phyloP scores from a whole-genome alignment of 2,329 filamentous ascomycete genomes.

The Diaporthe sp. region DNA sequence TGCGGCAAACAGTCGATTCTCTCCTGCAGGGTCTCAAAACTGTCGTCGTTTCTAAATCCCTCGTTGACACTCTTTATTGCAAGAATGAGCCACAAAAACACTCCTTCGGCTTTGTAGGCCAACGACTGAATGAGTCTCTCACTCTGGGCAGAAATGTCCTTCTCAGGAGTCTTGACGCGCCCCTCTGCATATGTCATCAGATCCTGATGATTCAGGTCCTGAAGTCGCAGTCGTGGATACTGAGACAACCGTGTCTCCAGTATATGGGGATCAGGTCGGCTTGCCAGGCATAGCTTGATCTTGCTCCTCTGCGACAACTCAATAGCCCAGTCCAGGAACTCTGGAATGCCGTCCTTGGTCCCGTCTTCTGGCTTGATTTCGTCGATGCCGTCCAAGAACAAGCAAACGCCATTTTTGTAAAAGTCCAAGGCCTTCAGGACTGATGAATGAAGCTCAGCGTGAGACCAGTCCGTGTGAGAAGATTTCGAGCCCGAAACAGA shows the following conservation, averaged over 20 bases:
- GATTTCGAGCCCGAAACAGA: slow-evolving; percentile 9
- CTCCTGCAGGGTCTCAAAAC: fast-evolving
- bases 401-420: slow-evolving; percentile 27
- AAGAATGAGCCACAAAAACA: slow-evolving; percentile 21
- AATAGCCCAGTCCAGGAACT: background rate
- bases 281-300: slow-evolving; percentile 26
- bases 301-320: background rate
- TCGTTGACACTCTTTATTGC: slow-evolving; percentile 8
- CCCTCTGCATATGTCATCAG: background rate
- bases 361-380: slow-evolving; percentile 7
- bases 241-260: background rate
- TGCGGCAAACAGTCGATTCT: background rate
- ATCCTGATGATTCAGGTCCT: slow-evolving; percentile 8
- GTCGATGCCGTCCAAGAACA: slow-evolving; percentile 41
- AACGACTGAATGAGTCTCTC: background rate
- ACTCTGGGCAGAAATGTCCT: background rate
- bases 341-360: background rate
- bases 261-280: slow-evolving; percentile 18
- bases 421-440: background rate
- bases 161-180: background rate
- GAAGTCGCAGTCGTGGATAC: slow-evolving; percentile 14
- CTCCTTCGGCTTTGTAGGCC: slow-evolving; percentile 4
- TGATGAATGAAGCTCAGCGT: background rate
- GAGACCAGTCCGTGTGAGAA: slow-evolving; percentile 40
- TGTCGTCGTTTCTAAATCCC: background rate